phyloP scores from a whole-genome alignment of 2,329 filamentous ascomycete genomes.

The Colletotrichum spaethianum region DNA sequence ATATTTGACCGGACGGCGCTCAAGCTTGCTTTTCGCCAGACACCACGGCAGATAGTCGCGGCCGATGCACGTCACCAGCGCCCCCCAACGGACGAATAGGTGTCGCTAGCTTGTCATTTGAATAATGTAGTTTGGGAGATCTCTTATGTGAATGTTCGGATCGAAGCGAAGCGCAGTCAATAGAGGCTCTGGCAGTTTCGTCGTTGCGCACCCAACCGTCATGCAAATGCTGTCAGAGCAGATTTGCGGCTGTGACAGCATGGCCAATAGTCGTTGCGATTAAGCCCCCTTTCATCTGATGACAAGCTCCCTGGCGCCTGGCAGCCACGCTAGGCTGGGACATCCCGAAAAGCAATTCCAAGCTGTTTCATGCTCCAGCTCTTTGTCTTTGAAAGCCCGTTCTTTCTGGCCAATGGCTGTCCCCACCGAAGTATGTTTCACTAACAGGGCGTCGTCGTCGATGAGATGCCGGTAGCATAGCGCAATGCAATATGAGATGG shows the following conservation, averaged over 20 bases:
- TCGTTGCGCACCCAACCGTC: conserved; percentile 7
- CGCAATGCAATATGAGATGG: conserved; percentile 11
- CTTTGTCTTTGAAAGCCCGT: conserved; percentile 11
- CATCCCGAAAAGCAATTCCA: conserved; percentile 31
- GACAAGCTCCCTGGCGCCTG: conserved; percentile 26
- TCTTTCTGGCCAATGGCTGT: conserved; percentile 18
- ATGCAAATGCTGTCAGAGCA: conserved; percentile 22
- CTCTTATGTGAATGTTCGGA: not conserved
- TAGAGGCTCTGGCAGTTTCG: not conserved
- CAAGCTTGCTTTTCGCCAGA: not conserved
- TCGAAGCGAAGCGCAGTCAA: not conserved
- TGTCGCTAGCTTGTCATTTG: not conserved
- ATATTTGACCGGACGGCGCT: conserved; percentile 1
- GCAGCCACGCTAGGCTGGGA: conserved; percentile 30
- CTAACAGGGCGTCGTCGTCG: not conserved
- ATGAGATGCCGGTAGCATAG: conserved; percentile 1
- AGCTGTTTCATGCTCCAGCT: conserved; percentile 32
- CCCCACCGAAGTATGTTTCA: conserved; percentile 9
- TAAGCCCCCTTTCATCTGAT: conserved; percentile 34
- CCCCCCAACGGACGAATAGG: not conserved
- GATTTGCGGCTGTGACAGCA: conserved; percentile 13
- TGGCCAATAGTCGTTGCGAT: conserved; percentile 18
- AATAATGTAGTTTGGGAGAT: not conserved
- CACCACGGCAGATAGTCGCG: not conserved
- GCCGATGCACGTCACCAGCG: conserved; percentile 11